Evolutionary conservation across 1,139 yeast species (phyloP).

Genomic region (Yamadazyma dushanensis): DNA sequence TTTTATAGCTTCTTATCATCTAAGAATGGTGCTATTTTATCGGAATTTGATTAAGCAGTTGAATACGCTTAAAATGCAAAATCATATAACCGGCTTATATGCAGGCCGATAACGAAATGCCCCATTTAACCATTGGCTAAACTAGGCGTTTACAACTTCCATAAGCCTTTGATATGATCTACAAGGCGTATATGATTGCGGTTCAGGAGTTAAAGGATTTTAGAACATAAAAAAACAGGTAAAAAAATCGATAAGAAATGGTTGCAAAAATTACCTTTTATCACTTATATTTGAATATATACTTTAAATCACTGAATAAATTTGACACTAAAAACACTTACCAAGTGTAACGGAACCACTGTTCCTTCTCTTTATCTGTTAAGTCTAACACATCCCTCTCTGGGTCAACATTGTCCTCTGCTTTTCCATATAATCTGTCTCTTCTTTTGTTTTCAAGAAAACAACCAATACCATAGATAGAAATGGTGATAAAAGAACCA

Average conservation of each 20-base stretch:
- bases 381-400: constrained; percentile 17
- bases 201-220: too few species aligned
- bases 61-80: constrained; percentile 1
- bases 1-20: background rate
- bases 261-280: background rate
- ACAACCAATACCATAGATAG: constrained; percentile 16
- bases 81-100: too few species aligned
- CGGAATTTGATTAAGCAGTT: background rate
- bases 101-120: too few species aligned
- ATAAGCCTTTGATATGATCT: too few species aligned
- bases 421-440: constrained; percentile 18
- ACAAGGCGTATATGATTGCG: background rate
- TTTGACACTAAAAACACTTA: constrained; percentile 4
- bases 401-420: constrained; percentile 14
- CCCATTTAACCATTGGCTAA: too few species aligned
- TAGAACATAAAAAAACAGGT: too few species aligned
- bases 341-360: constrained; percentile 20
- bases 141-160: background rate
- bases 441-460: constrained; percentile 15
- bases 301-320: too few species aligned
- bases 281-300: too few species aligned
- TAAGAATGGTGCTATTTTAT: too few species aligned
- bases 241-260: background rate
- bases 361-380: constrained; percentile 19
- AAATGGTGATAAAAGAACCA: constrained; percentile 14